These are phyloP conservation scores for Pyrus bretschneideri DNA, from an alignment of 306 rosid species.

Conservation along the genomic window DNA sequence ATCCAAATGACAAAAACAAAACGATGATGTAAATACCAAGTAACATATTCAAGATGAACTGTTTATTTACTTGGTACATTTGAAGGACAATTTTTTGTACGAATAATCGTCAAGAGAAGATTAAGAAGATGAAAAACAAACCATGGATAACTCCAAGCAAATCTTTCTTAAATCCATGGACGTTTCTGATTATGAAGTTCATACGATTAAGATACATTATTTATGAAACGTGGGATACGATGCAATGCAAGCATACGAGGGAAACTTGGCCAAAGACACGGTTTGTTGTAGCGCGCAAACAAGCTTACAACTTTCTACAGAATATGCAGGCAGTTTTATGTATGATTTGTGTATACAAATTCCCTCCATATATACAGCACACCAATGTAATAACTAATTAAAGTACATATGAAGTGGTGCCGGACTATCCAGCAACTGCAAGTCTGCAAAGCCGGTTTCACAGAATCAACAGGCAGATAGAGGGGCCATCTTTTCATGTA, in stretches of 20 bases:
- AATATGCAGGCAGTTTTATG: background rate
- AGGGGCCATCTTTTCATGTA: conserved; percentile 28
- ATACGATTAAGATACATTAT: no score
- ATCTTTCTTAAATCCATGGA: no score
- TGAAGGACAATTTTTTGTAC: no score
- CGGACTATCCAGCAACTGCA: background rate
- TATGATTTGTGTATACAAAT: background rate
- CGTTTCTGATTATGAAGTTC: no score
- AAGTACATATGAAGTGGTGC: background rate
- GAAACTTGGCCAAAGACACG: background rate
- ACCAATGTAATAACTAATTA: background rate
- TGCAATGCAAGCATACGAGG: background rate
- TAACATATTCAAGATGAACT: no score
- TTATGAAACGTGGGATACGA: no score
- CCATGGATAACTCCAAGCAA: no score
- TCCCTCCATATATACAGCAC: background rate
- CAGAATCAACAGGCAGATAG: conserved; percentile 20
- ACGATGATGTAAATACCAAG: no score
- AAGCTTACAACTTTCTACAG: background rate
- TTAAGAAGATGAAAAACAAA: no score
- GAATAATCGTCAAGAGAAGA: no score
- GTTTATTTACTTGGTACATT: no score
- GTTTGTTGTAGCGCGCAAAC: background rate
- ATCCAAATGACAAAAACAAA: no score
- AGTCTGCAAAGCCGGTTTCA: background rate